Evolutionary conservation across 2,329 filamentous ascomycete species (phyloP), one percentile per base, ranked within the genome.

Genomic region (Colletotrichum sp.): DNA sequence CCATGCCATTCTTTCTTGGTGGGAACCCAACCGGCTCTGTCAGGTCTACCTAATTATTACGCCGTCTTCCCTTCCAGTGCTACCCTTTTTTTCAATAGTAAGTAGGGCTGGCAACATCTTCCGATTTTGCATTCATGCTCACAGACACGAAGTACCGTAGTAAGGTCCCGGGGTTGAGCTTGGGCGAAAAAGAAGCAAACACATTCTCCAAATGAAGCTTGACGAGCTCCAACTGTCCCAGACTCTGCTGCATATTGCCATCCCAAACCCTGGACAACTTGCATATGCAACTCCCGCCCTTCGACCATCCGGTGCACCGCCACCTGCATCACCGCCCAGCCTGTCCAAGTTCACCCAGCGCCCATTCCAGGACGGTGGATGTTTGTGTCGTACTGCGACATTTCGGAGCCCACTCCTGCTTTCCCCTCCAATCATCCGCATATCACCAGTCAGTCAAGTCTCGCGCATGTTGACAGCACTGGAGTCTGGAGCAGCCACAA

Each of bases 251-350:
- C 26, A 62, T 13, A 32, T 30, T 57, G 52, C 52, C 21, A n/a
- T 34, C 59, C 30, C 28, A 32, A 32, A 32, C 60, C 67, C 67
- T 69, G 55, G 36, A 55, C 32, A 16, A 49, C 21, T 24, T 39
- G 72, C 36, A 75, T 71, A 70, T 66, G 60, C 72, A 52, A 44
- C 68, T 49, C 16, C 62, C 39, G 52, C 52, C 49, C 62, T 49
- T 49, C 21, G 57, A 62, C 18, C 68, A 62, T 63, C 68, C 39
- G 26, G 28, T 71, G 74, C 74, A 73, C 74, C 70, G 74, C 74
- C 74, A 76, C 74, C 64, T 76, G 74, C 74, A 76, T 76, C 74
- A 76, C 64, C 71, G 49, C 74, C 64, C 70, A 69, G 74, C 65
- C 28, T 39, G 34, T 15, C 44, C 72, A 69, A 62, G 55, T 49